Conservation (phyloP, 73 alveolate species). For the Paraurostyla sp. region DNA sequence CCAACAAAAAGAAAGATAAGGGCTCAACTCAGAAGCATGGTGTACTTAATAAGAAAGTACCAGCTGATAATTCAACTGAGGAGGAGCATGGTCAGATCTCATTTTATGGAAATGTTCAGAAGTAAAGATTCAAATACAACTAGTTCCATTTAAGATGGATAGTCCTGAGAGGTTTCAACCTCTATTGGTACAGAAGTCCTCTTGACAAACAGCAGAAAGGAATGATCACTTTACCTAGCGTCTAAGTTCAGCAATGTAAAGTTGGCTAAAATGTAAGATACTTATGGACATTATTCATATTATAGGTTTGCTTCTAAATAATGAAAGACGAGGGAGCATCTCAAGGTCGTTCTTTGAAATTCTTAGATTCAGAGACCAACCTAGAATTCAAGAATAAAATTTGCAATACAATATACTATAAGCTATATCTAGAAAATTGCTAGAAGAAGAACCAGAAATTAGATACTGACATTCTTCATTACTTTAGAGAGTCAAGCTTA, state of each 20-base stretch:
- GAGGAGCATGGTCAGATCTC: conserved; percentile 48
- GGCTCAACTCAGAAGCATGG: conserved; percentile 56
- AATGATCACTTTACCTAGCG: conserved; percentile 16
- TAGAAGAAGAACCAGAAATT: conserved; percentile 18
- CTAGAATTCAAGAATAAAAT: conserved; percentile 38
- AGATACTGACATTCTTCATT: conserved; percentile 13
- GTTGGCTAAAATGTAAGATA: conserved; percentile 54
- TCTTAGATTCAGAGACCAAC: conserved; percentile 17
- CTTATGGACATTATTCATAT: background rate
- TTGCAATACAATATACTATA: conserved; percentile 16
- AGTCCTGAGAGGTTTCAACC: conserved; percentile 67
- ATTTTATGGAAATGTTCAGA: conserved; percentile 39
- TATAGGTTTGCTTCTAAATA: conserved; percentile 49
- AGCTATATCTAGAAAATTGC: conserved; percentile 38
- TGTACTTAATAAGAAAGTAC: conserved; percentile 19
- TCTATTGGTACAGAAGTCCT: conserved; percentile 61
- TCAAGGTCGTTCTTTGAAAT: conserved; percentile 24
- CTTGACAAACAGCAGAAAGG: conserved; percentile 46
- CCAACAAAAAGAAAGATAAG: conserved; percentile 29
- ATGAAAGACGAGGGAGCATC: conserved; percentile 20
- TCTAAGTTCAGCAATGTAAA: background rate
- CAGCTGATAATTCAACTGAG: conserved; percentile 50
- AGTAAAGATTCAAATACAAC: conserved; percentile 32
- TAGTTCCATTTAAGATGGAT: conserved; percentile 67
- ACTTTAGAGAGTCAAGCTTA: background rate